Conservation (phyloP, 371 early-diverging fungal genomes). For the Dichotomocladium elegans region DNA sequence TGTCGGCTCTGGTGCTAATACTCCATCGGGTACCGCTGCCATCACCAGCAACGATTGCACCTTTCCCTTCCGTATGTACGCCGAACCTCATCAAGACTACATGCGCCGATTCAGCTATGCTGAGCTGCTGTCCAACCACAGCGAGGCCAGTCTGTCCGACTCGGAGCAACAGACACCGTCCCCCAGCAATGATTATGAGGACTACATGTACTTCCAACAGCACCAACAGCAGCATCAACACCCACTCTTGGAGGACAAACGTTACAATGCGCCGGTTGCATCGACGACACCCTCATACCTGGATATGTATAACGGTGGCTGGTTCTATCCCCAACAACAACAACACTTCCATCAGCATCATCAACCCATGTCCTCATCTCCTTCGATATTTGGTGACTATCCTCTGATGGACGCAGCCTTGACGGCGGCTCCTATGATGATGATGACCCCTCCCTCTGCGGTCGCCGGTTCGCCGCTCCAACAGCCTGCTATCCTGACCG, state of each 20-base stretch:
- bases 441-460: slow-evolving; percentile 10
- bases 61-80: slow-evolving; percentile 1
- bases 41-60: slow-evolving; percentile 6
- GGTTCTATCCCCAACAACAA: neutral
- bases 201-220: slow-evolving; percentile 18
- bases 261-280: no score
- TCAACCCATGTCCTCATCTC: neutral
- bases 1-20: neutral
- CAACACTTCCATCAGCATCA: neutral
- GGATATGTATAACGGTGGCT: neutral
- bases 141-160: slow-evolving; percentile 32
- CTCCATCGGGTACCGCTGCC: neutral
- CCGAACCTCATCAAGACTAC: slow-evolving; percentile 12
- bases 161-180: slow-evolving; percentile 28
- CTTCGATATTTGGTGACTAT: neutral
- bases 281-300: neutral
- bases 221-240: slow-evolving; percentile 12
- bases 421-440: slow-evolving; percentile 21
- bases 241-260: slow-evolving; percentile 6
- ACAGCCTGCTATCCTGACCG: neutral
- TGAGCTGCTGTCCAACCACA: slow-evolving; percentile 28
- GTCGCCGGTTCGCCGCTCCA: neutral
- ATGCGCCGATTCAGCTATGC: slow-evolving; percentile 34
- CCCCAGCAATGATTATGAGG: slow-evolving; percentile 30
- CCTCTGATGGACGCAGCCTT: slow-evolving; percentile 17